Evolutionary conservation across 805 yeast genomes (phyloP).

Genomic region (Ogataea neopini): DNA sequence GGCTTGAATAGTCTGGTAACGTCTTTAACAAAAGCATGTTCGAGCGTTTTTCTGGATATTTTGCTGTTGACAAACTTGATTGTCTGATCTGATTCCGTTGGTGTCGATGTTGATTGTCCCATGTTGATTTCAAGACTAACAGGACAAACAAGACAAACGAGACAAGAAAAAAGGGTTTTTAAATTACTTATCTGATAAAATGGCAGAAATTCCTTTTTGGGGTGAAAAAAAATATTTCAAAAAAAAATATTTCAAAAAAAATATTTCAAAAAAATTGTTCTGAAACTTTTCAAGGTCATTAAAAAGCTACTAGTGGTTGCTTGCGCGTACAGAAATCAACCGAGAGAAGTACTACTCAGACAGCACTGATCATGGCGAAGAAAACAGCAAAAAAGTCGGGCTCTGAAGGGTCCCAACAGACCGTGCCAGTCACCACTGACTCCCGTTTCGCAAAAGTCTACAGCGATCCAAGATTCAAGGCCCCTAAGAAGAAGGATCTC

Average conservation of each 20-base stretch:
- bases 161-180: no score
- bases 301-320: no score
- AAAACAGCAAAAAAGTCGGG: not conserved
- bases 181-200: constrained; percentile 4
- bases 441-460: constrained; percentile 77
- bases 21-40: constrained; percentile 19
- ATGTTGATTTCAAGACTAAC: constrained; percentile 3
- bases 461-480: constrained; percentile 84
- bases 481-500: constrained; percentile 66
- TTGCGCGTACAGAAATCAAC: no score
- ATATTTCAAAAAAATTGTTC: no score
- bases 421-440: constrained; percentile 52
- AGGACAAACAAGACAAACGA: no score
- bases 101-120: constrained; percentile 27
- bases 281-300: no score
- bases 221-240: no score
- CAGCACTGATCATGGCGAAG: not conserved
- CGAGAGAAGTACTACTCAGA: not conserved
- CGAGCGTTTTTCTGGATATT: constrained; percentile 19
- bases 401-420: constrained; percentile 1
- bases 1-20: constrained; percentile 23
- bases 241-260: not conserved
- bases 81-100: constrained; percentile 5
- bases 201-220: constrained; percentile 3
- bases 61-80: constrained; percentile 14